Evolutionary conservation across 768 basidiomycete species (phyloP).

Genomic region (Lactarius deliciosus): DNA sequence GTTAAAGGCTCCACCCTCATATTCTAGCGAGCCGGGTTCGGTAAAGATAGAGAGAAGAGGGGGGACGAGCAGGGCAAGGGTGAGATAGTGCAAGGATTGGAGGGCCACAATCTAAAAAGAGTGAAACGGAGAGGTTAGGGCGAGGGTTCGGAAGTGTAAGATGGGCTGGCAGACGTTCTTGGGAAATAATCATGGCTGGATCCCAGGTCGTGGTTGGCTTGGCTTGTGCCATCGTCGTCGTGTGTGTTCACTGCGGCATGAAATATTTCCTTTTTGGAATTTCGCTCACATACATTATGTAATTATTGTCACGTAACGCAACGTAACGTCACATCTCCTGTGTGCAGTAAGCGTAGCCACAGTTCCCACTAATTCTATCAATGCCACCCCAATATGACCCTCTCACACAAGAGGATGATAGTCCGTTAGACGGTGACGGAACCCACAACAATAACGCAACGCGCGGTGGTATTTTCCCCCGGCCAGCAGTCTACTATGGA

Average conservation of each 20-base stretch:
- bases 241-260: not conserved
- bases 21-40: constrained; percentile 62
- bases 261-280: not conserved
- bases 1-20: constrained; percentile 79
- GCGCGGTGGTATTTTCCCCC: constrained; percentile 9
- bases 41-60: constrained; percentile 76
- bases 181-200: constrained; percentile 82
- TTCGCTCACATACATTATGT: not conserved
- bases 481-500: constrained; percentile 55
- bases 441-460: not conserved
- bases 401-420: constrained; percentile 26
- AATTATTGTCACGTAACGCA: not conserved
- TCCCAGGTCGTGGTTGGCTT: constrained; percentile 73
- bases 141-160: constrained; percentile 15
- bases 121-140: constrained; percentile 14
- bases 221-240: constrained; percentile 37
- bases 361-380: not conserved
- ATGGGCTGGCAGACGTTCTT: constrained; percentile 47
- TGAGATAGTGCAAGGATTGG: constrained; percentile 92
- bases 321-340: constrained; percentile 11
- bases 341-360: not conserved
- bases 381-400: constrained; percentile 30
- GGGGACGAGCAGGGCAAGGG: constrained; percentile 78
- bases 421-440: not conserved
- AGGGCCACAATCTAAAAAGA: constrained; percentile 78